A percentile compares a stretch with the other conserved stretches of the same genome.
phyloP scores from a whole-genome alignment of 1,139 yeast genomes.

The Groenewaldozyma auringiensis region DNA sequence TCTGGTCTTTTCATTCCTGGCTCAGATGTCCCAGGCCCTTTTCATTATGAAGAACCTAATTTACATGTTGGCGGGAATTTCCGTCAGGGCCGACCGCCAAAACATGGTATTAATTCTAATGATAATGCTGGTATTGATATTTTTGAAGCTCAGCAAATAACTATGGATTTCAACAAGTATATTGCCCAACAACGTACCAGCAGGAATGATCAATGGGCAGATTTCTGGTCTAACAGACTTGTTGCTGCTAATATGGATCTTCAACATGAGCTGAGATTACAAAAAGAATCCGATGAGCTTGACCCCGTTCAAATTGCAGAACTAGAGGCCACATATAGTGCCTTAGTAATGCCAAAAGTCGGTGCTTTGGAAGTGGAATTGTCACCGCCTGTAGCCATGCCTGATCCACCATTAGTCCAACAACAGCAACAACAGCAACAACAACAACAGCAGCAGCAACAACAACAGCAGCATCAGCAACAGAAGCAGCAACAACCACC shows the following conservation, averaged over 20 bases:
- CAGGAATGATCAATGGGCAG: conserved; percentile 27
- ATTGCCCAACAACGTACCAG: conserved; percentile 23
- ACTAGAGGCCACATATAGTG: conserved; percentile 1
- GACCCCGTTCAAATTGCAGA: background rate
- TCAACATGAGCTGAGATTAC: background rate
- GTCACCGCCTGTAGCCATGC: conserved; percentile 17
- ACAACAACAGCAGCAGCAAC: conserved; percentile 7
- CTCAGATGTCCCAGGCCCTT: conserved; percentile 24
- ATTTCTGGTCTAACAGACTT: conserved; percentile 26
- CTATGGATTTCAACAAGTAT: conserved; percentile 27
- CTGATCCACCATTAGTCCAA: conserved; percentile 19
- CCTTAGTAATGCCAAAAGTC: conserved; percentile 1
- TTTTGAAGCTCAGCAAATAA: conserved; percentile 25
- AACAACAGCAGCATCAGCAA: conserved; percentile 5
- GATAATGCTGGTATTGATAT: conserved; percentile 13
- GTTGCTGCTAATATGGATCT: background rate
- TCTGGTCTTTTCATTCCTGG: conserved; percentile 23
- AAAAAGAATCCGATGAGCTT: background rate
- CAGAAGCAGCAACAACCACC: conserved; percentile 5
- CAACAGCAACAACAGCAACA: conserved; percentile 6
- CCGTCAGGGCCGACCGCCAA: conserved; percentile 7
- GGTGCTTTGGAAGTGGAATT: conserved; percentile 22
- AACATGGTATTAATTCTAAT: conserved; percentile 6
- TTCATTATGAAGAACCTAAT: conserved; percentile 24
- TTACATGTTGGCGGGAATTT: conserved; percentile 5